Conservation (phyloP, 495 filamentous ascomycete genomes). For the Penicillium lagena region DNA sequence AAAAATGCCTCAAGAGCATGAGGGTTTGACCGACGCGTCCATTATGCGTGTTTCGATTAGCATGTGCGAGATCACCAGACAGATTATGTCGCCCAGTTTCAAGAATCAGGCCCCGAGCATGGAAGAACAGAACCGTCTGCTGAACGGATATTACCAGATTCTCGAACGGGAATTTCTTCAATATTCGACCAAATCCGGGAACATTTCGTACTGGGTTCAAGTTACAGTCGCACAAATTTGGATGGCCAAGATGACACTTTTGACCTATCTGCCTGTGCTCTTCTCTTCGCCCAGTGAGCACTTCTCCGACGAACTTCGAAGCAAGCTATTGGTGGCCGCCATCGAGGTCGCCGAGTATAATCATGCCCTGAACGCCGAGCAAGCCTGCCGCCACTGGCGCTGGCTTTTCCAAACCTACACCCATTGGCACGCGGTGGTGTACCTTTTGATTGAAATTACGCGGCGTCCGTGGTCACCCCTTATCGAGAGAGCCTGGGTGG, state of each 20-base stretch:
- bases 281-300: conserved; percentile 24
- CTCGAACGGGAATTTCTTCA: conserved; percentile 39
- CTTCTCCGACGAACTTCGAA: conserved; percentile 28
- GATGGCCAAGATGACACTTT: conserved; percentile 39
- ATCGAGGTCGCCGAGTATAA: conserved; percentile 54
- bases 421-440: conserved; percentile 56
- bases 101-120: conserved; percentile 15
- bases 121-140: conserved; percentile 36
- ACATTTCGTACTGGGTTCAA: conserved; percentile 36
- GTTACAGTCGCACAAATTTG: conserved; percentile 31
- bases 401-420: conserved; percentile 55
- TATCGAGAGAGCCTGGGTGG: conserved; percentile 49
- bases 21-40: conserved; percentile 68
- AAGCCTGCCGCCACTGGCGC: conserved; percentile 45
- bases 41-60: conserved; percentile 48
- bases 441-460: conserved; percentile 45
- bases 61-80: conserved; percentile 39
- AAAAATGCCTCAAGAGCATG: conserved; percentile 46
- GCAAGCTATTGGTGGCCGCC: conserved; percentile 31
- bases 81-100: conserved; percentile 42
- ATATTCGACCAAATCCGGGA: conserved; percentile 28
- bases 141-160: conserved; percentile 34
- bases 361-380: conserved; percentile 42
- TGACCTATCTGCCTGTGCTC: conserved; percentile 39
- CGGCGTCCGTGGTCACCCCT: conserved; percentile 42